Evolutionary conservation across 148 eudicot genomes (phyloP).

Genomic region (Dysphania ambrosioides): DNA sequence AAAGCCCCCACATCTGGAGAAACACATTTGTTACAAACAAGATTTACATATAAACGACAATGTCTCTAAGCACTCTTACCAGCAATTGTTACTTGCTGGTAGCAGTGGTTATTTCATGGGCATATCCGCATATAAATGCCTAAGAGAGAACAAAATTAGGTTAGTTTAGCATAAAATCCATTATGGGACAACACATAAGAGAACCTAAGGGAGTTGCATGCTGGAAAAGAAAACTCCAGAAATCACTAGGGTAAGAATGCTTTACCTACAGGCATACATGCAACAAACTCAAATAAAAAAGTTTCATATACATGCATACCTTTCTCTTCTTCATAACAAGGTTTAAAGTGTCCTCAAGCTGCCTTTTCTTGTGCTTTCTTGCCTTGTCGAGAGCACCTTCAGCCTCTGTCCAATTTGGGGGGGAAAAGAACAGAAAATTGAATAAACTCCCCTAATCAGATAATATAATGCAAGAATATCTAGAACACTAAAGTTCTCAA

Average conservation of each 20-base stretch:
- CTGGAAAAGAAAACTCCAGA: not conserved
- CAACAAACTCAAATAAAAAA: not conserved
- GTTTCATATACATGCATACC: conserved; percentile 35
- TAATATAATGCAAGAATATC: conserved; percentile 5
- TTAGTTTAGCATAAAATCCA: not conserved
- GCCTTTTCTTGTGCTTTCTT: conserved; percentile 95
- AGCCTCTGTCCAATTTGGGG: conserved; percentile 59
- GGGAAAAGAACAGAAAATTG: not conserved
- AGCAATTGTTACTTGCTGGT: too few relatives aligned
- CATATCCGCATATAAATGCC: not conserved
- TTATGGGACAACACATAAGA: not conserved
- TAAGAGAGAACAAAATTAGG: not conserved
- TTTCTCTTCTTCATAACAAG: conserved; percentile 82
- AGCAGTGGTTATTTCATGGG: not conserved
- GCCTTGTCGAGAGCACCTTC: conserved; percentile 99
- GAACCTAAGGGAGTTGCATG: not conserved
- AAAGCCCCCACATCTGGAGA: not conserved
- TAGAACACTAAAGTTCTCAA: conserved; percentile 2
- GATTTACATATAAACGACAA: not conserved
- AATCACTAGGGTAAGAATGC: not conserved
- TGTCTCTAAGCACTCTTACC: too few relatives aligned
- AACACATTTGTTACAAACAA: not conserved
- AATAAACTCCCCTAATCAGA: not conserved
- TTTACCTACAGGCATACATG: not conserved
- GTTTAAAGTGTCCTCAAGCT: conserved; percentile 85